These are phyloP conservation scores for Chlorencoelia australis DNA, from an alignment of 2,329 filamentous ascomycete species.

Conservation along the genomic window DNA sequence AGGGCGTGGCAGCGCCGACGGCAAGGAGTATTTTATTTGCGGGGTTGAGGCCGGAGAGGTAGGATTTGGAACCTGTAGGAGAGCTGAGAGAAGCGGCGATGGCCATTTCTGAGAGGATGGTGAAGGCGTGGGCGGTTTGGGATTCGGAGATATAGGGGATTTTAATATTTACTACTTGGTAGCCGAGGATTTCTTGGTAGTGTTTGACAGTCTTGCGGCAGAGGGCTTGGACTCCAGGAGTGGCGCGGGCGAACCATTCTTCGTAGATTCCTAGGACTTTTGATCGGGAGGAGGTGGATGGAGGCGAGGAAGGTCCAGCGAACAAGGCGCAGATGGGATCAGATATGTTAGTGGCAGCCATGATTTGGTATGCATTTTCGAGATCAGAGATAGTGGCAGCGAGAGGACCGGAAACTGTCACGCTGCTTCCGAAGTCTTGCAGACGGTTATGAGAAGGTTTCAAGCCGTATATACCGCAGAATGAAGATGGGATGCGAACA, in stretches of 20 bases:
- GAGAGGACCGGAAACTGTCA: conserved; percentile 63
- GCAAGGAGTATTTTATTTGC: conserved; percentile 62
- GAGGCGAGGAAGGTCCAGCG: conserved; percentile 40
- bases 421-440: conserved; percentile 41
- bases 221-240: conserved; percentile 48
- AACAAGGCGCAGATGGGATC: conserved; percentile 54
- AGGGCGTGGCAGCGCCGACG: conserved; percentile 53
- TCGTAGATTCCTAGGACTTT: conserved; percentile 62
- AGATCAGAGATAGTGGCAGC: conserved; percentile 69
- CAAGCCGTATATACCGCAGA: conserved; percentile 54
- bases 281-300: conserved; percentile 27
- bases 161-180: conserved; percentile 46
- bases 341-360: conserved; percentile 59
- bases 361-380: conserved; percentile 70
- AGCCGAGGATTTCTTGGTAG: conserved; percentile 40
- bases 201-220: conserved; percentile 54
- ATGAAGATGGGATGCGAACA: conserved; percentile 33
- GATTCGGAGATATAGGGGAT: conserved; percentile 60
- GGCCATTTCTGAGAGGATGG: conserved; percentile 65
- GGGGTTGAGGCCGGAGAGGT: conserved; percentile 47
- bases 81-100: conserved; percentile 29
- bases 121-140: conserved; percentile 66
- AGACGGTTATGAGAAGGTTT: conserved; percentile 70
- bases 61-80: conserved; percentile 24
- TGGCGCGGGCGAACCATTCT: conserved; percentile 60